phyloP scores from a whole-genome alignment of 768 basidiomycete species.

The Lenzites betulinus region DNA sequence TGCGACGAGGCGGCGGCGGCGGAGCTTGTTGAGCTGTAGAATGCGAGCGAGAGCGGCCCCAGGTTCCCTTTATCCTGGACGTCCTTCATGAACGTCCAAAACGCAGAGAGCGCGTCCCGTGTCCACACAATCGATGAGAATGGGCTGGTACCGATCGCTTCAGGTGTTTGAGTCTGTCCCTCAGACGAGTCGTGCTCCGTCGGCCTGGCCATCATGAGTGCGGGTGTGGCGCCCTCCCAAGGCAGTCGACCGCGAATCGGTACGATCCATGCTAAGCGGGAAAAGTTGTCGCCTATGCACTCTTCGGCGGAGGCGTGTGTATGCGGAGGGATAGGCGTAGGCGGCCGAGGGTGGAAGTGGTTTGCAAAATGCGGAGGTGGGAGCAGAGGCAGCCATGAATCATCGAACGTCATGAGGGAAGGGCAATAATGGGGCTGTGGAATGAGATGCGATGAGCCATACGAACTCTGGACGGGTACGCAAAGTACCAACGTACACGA shows the following conservation, averaged over 20 bases:
- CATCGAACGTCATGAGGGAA: neutral
- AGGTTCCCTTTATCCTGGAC: constrained; percentile 9
- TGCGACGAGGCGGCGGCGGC: neutral
- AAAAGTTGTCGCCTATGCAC: neutral
- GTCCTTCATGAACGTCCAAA: constrained; percentile 20
- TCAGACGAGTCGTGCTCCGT: neutral
- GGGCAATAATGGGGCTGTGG: constrained; percentile 10
- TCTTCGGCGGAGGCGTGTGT: neutral
- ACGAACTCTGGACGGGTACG: too few relatives aligned
- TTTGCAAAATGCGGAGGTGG: neutral
- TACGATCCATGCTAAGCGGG: constrained; percentile 21
- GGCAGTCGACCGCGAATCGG: constrained; percentile 21
- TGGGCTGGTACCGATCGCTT: neutral
- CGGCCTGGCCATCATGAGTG: neutral
- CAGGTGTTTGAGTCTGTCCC: neutral
- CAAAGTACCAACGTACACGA: neutral
- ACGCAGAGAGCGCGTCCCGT: constrained; percentile 1
- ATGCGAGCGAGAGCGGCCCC: constrained; percentile 23
- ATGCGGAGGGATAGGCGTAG: constrained; percentile 13
- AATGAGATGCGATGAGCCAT: neutral
- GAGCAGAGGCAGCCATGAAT: neutral
- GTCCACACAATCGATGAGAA: constrained; percentile 17
- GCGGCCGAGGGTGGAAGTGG: neutral
- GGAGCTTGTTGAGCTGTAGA: constrained; percentile 1
- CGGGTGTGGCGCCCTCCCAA: constrained; percentile 18